phyloP scores from a whole-genome alignment of 306 rosid genomes.

The Purshia tridentata region DNA sequence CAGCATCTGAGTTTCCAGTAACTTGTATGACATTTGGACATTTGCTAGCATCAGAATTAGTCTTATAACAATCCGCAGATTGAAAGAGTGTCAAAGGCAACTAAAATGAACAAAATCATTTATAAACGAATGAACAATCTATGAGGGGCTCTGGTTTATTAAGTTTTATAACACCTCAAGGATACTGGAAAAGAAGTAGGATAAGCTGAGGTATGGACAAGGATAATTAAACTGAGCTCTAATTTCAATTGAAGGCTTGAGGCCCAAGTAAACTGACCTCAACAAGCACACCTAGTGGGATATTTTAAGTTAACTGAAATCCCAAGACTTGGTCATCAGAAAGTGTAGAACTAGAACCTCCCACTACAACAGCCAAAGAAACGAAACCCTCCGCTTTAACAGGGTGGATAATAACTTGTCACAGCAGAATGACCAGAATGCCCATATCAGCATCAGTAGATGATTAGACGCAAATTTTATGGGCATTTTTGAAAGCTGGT shows the following conservation, averaged over 20 bases:
- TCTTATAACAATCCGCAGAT: no score
- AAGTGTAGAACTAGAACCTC: not conserved
- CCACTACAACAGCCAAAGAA: slow-evolving; percentile 18
- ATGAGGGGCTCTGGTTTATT: no score
- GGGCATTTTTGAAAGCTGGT: slow-evolving; percentile 8
- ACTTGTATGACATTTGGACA: no score
- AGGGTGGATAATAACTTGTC: not conserved
- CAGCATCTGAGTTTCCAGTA: no score
- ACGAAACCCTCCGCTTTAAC: slow-evolving; percentile 22
- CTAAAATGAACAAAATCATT: not conserved
- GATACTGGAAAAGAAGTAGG: no score
- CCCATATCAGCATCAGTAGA: not conserved
- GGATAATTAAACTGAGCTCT: no score
- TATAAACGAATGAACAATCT: no score
- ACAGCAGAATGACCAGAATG: not conserved
- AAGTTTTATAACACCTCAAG: no score
- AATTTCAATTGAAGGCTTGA: not conserved
- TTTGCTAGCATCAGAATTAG: no score
- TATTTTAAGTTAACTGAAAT: not conserved
- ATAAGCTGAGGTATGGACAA: no score
- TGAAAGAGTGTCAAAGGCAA: not conserved
- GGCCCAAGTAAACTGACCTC: not conserved
- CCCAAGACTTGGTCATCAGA: slow-evolving; percentile 1
- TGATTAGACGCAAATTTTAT: not conserved
- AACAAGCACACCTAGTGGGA: not conserved